Percentiles rank a stretch among this genome's conserved stretches.
phyloP scores from a whole-genome alignment of 2,329 filamentous ascomycete genomes.

The Fusarium nematophilum region DNA sequence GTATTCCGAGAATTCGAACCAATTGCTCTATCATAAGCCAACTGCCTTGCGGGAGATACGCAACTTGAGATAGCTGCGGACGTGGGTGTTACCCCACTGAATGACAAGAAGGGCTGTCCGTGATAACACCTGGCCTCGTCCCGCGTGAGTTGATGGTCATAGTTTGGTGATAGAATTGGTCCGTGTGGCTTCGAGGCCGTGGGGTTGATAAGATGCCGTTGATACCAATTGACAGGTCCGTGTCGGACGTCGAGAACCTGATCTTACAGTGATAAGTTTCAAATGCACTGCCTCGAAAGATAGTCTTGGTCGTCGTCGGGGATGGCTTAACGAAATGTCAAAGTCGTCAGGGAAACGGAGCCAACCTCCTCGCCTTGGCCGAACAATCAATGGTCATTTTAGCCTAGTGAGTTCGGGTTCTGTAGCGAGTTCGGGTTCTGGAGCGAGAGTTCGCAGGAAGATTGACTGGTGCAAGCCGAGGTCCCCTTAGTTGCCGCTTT shows the following conservation, averaged over 20 bases:
- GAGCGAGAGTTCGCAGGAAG: not conserved
- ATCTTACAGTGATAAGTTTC: not conserved
- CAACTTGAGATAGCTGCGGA: not conserved
- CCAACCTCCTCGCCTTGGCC: conserved; percentile 5
- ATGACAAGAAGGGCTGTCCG: conserved; percentile 20
- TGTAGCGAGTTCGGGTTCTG: conserved; percentile 4
- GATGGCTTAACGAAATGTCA: too few relatives aligned
- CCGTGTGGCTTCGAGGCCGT: conserved; percentile 26
- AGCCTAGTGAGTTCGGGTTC: conserved; percentile 4
- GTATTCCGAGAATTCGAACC: not conserved
- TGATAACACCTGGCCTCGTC: conserved; percentile 22
- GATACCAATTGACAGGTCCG: conserved; percentile 8
- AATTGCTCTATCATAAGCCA: not conserved
- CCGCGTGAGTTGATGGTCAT: conserved; percentile 28
- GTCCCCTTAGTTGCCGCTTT: conserved; percentile 24
- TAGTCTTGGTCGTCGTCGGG: too few relatives aligned
- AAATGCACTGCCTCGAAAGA: not conserved
- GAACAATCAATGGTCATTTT: not conserved
- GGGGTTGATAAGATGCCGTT: conserved; percentile 29
- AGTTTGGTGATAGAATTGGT: conserved; percentile 17
- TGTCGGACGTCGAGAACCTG: not conserved
- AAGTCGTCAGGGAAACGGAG: conserved; percentile 14
- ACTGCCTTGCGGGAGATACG: not conserved
- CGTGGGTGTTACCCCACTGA: conserved; percentile 16
- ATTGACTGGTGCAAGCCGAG: conserved; percentile 27